Evolutionary conservation across 2,329 filamentous ascomycete genomes (phyloP).

Genomic region (Phaeophleospora eucalypticola): DNA sequence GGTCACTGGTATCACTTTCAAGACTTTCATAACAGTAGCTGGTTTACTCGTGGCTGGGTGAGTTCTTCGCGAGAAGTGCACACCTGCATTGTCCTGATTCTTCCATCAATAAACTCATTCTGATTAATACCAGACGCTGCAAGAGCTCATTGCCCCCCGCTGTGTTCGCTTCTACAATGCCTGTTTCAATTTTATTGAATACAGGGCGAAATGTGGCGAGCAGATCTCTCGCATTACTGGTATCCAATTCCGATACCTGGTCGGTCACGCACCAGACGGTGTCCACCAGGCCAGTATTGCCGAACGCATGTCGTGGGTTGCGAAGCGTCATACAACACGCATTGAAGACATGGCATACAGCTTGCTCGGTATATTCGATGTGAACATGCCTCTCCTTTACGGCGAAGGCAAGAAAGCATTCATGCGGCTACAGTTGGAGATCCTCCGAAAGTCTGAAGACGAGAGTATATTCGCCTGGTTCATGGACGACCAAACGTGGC

Average conservation of each 20-base stretch:
- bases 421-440: constrained; percentile 13
- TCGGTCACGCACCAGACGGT: constrained; percentile 4
- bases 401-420: constrained; percentile 28
- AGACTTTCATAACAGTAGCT: constrained; percentile 1
- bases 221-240: too few relatives aligned
- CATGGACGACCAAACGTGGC: constrained; percentile 1
- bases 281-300: constrained; percentile 9
- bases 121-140: too few relatives aligned
- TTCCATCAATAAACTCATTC: too few relatives aligned
- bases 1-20: not conserved
- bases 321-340: constrained; percentile 17
- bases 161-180: constrained; percentile 4
- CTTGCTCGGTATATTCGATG: constrained; percentile 27
- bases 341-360: constrained; percentile 31
- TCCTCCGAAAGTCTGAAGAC: constrained; percentile 15
- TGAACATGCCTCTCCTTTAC: constrained; percentile 32
- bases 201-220: constrained; percentile 1
- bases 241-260: constrained; percentile 7
- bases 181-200: constrained; percentile 1
- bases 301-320: constrained; percentile 21
- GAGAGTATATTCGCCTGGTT: constrained; percentile 16
- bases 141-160: too few relatives aligned
- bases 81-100: too few relatives aligned
- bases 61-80: too few relatives aligned
- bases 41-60: constrained; percentile 2